Evolutionary conservation across 2,329 filamentous ascomycete species (phyloP), one percentile per base, ranked within the genome.

Genomic region (Dactylonectria estremocensis): DNA sequence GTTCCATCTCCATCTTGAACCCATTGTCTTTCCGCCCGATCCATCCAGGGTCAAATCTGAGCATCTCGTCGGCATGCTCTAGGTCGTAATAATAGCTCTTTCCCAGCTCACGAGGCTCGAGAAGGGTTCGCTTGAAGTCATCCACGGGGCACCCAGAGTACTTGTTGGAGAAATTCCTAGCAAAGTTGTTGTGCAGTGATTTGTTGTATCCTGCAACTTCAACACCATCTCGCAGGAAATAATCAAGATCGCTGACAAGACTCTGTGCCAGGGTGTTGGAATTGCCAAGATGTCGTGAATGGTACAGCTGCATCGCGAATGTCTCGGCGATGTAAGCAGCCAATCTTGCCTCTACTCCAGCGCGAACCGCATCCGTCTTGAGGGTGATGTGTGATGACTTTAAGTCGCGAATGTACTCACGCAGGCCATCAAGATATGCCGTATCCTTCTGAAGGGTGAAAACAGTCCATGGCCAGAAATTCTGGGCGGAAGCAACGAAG

Each of bases 401-500:
- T 22, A 93, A 81, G 5, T 84, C 82, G 11, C 86, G 88, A 37
- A 96, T 87, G 77, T 94, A 96, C 4, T 87, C 85, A 18, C 93
- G 88, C 18, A 97, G 86, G 62, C 90, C 89, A 48, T 89, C 85
- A 64, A 98, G 87, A 75, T 97, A 95, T 0, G 86, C 84, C 1
- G 88, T 87, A 74, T 97, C 93, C 66, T 91, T 91, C 68, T 92
- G 90, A 40, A 97, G 84, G 45, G 92, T 91, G 64, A 93, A 92
- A 64, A 97, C 95, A 1, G 94, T 95, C 94, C 95, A 97, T 1
- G 95, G 93, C 95, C 95, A 98, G 77, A 95, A 93, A 79, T 97
- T 96, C 77, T 98, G 95, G 5, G 95, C 93, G 3, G 93, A 90
- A 2, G 93, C 91, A 43, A 98, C 90, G 78, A 98, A 98, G 74